Conservation (phyloP, 805 yeast genomes). For the Saturnispora dispora region DNA sequence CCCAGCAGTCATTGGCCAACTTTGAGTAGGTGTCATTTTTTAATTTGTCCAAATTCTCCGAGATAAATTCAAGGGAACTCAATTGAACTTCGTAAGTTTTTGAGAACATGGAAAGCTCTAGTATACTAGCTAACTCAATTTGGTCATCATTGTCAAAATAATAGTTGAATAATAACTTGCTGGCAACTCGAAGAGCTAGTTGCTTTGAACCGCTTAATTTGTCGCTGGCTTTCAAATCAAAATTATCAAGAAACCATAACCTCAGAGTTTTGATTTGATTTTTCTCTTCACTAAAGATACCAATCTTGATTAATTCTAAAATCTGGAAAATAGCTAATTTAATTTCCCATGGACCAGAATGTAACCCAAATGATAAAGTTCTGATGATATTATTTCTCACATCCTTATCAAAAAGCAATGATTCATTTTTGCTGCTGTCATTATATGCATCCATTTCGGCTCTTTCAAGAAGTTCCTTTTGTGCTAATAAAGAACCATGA, state of each 20-base stretch:
- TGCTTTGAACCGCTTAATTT: slow-evolving; percentile 43
- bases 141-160: neutral
- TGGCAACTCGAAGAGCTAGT: slow-evolving; percentile 31
- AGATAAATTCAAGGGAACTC: slow-evolving; percentile 30
- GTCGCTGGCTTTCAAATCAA: slow-evolving; percentile 15
- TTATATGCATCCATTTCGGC: neutral
- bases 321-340: slow-evolving; percentile 19
- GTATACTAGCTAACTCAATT: slow-evolving; percentile 11
- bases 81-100: slow-evolving; percentile 38
- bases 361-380: slow-evolving; percentile 15
- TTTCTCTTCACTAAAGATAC: neutral
- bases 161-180: slow-evolving; percentile 23
- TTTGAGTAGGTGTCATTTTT: slow-evolving; percentile 1
- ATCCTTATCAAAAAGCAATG: neutral
- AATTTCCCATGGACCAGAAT: slow-evolving; percentile 15
- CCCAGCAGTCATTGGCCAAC: slow-evolving; percentile 19
- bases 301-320: slow-evolving; percentile 5
- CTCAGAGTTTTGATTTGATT: slow-evolving; percentile 22
- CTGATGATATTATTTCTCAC: slow-evolving; percentile 9
- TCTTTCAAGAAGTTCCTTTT: slow-evolving; percentile 26
- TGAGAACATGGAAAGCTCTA: slow-evolving; percentile 29
- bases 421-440: neutral
- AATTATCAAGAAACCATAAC: slow-evolving; percentile 29
- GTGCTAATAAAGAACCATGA: slow-evolving; percentile 55
- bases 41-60: neutral